Evolutionary conservation across 208 protist species (phyloP).

Genomic region (Wallacemonas sp.): DNA sequence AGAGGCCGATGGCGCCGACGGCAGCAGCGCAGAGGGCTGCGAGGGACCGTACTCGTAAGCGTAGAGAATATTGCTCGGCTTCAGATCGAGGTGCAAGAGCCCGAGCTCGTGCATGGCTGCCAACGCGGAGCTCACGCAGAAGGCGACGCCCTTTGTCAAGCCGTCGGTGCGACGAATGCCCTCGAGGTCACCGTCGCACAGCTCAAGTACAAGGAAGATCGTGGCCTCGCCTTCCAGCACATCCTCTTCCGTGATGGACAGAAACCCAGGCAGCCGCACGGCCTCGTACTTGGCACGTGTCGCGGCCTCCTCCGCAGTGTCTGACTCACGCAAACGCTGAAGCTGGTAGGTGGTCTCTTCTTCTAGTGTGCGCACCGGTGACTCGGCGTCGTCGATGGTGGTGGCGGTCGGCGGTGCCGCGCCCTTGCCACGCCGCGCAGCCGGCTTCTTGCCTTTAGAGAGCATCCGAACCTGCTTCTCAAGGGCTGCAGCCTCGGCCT

Average conservation of each 20-base stretch:
- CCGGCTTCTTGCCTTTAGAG: neutral
- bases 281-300: constrained; percentile 27
- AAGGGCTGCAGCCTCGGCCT: constrained; percentile 31
- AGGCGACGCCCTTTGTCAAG: constrained; percentile 62
- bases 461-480: constrained; percentile 26
- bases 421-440: neutral
- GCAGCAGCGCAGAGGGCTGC: constrained; percentile 8
- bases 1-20: neutral
- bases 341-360: constrained; percentile 20
- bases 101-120: constrained; percentile 79
- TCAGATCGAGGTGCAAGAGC: constrained; percentile 81
- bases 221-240: constrained; percentile 65
- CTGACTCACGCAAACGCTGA: constrained; percentile 6
- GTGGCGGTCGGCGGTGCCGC: neutral
- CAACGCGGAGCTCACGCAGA: constrained; percentile 78
- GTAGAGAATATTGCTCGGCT: constrained; percentile 87
- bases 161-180: constrained; percentile 47
- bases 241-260: constrained; percentile 77
- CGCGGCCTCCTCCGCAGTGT: constrained; percentile 20
- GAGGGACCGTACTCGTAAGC: constrained; percentile 63
- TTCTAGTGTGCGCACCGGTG: constrained; percentile 15
- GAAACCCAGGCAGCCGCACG: constrained; percentile 65
- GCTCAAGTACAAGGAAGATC: constrained; percentile 74
- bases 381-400: neutral
- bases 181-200: constrained; percentile 87